phyloP scores from a whole-genome alignment of 306 rosid species.

The Neltuma alba region DNA sequence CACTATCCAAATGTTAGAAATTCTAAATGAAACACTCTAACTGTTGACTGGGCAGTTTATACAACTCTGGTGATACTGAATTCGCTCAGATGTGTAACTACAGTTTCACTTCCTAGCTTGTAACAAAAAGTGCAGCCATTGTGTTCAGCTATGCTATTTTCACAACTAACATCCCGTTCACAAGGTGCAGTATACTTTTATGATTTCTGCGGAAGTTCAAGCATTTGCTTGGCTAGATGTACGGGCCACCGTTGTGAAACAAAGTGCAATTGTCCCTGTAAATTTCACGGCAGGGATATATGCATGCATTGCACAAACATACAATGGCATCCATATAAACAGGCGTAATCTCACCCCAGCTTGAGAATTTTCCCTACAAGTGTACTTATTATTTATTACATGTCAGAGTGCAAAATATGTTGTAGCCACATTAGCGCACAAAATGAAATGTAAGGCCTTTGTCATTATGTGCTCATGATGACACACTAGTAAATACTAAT shows the following conservation, averaged over 20 bases:
- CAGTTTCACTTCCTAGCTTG: background rate
- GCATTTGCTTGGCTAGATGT: background rate
- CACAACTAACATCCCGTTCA: background rate
- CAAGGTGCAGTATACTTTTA: background rate
- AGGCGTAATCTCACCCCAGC: background rate
- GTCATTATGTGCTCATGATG: background rate
- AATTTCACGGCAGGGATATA: background rate
- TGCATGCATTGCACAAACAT: conserved; percentile 5
- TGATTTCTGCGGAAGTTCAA: background rate
- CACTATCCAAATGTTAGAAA: background rate
- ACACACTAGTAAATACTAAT: background rate
- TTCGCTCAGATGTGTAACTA: conserved; percentile 13
- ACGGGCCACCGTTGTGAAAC: background rate
- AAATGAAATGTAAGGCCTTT: background rate
- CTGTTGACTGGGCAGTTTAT: background rate
- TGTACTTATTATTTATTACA: background rate
- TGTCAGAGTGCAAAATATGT: background rate
- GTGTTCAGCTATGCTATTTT: background rate
- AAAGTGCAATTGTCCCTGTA: conserved; percentile 12
- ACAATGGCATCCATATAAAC: background rate
- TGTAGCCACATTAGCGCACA: background rate
- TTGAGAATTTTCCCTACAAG: background rate
- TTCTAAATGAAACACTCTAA: conserved; percentile 8
- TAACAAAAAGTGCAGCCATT: conserved; percentile 20
- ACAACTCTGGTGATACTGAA: conserved; percentile 1